phyloP scores from a whole-genome alignment of 1,139 yeast genomes.

The Saccharomyces hybrid region DNA sequence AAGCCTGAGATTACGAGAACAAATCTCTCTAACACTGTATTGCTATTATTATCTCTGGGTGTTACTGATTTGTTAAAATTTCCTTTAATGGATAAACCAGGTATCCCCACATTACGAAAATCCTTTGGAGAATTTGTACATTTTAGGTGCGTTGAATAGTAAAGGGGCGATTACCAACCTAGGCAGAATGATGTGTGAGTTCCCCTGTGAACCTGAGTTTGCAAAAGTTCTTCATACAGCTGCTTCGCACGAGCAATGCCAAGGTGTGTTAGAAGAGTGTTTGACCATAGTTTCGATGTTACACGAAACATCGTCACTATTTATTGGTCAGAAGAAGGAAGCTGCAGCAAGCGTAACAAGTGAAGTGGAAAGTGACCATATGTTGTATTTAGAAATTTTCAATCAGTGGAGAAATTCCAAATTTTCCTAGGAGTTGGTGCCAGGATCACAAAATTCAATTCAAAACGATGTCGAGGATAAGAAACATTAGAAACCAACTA shows the following conservation, averaged over 20 bases:
- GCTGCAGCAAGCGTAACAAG: slow-evolving; percentile 17
- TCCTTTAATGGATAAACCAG: slow-evolving; percentile 84
- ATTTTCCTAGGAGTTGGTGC: slow-evolving; percentile 76
- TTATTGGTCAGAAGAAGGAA: slow-evolving; percentile 41
- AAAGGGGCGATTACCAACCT: slow-evolving; percentile 67
- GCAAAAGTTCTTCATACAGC: slow-evolving; percentile 61
- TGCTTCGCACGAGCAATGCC: slow-evolving; percentile 51
- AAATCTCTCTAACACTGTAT: slow-evolving; percentile 67
- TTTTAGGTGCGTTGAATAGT: slow-evolving; percentile 82
- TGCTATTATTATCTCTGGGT: slow-evolving; percentile 71
- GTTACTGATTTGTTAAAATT: slow-evolving; percentile 73
- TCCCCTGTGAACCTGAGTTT: slow-evolving; percentile 87
- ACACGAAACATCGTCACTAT: slow-evolving; percentile 69
- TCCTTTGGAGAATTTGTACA: slow-evolving; percentile 77
- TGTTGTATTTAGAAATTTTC: slow-evolving; percentile 67
- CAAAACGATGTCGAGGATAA: slow-evolving; percentile 61
- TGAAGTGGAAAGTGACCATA: slow-evolving; percentile 55
- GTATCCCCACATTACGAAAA: slow-evolving; percentile 60
- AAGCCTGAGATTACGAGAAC: slow-evolving; percentile 85
- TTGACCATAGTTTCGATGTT: slow-evolving; percentile 71
- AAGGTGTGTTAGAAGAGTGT: slow-evolving; percentile 46
- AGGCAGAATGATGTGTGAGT: slow-evolving; percentile 84
- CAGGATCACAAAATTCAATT: slow-evolving; percentile 74
- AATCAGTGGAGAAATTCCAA: slow-evolving; percentile 67
- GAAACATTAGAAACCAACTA: slow-evolving; percentile 69